These are phyloP conservation scores for Lipomyces starkeyi DNA, from an alignment of 805 yeast genomes.

Conservation along the genomic window DNA sequence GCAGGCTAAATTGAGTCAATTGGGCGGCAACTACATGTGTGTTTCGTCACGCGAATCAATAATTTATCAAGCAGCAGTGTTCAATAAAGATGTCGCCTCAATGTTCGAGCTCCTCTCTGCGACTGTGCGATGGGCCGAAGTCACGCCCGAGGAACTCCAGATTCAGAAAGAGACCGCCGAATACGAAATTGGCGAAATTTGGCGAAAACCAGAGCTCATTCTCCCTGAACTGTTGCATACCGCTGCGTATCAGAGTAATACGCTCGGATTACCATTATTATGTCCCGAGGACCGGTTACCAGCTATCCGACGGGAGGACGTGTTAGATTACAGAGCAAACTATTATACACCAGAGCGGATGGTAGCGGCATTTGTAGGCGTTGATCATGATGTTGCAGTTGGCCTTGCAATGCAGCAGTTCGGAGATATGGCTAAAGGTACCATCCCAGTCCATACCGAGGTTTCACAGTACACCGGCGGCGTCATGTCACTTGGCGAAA, in stretches of 20 bases:
- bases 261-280: constrained; percentile 84
- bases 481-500: constrained; percentile 27
- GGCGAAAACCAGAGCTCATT: constrained; percentile 80
- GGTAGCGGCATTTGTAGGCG: constrained; percentile 88
- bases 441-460: constrained; percentile 39
- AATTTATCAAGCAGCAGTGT: constrained; percentile 93
- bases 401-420: constrained; percentile 66
- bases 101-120: constrained; percentile 81
- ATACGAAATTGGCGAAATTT: constrained; percentile 83
- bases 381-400: constrained; percentile 71
- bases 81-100: constrained; percentile 78
- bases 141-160: constrained; percentile 70
- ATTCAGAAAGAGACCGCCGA: constrained; percentile 75
- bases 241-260: constrained; percentile 72
- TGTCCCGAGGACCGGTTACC: constrained; percentile 76
- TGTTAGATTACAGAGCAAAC: constrained; percentile 64
- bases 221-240: constrained; percentile 90
- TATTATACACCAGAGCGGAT: constrained; percentile 80
- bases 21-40: constrained; percentile 95
- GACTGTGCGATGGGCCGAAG: constrained; percentile 73
- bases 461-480: constrained; percentile 68
- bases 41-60: constrained; percentile 90
- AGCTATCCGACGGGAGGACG: constrained; percentile 57
- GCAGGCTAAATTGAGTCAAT: constrained; percentile 72
- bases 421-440: constrained; percentile 59